Base-by-base conservation (phyloP, 2,329 filamentous ascomycete species). In the Pseudocercospora musae region DNA sequence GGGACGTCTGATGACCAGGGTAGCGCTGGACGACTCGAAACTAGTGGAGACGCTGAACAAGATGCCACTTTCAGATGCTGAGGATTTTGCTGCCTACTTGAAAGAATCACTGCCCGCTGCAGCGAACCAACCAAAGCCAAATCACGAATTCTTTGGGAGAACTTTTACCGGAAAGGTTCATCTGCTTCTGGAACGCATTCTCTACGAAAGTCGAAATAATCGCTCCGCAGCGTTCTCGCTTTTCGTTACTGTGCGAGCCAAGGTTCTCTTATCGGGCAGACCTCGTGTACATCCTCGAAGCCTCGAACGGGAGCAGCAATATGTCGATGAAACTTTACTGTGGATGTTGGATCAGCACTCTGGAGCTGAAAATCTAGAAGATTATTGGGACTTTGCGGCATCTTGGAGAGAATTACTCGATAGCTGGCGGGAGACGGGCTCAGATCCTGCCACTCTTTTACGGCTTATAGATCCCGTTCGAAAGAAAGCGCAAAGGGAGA, bases 21-120 rank as follows among this genome's bases (percentile, higher is more conserved):
- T 31, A 59, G 58, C 58, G 6, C 18, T 46, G 8, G 58, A 60
- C 15, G 58, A 55, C 21, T 15, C 50, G 10, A 33, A 55, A n/a
- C 40, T 60, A 13, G 23, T 37, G 8, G 49, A 50, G 11, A 55
- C 49, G 4, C 21, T 60, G 11, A 55, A 55, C 18, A 25, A 21
- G 21, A 60, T 60, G 58, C 37, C 31, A 10, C 13, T 50, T 46
- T 8, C 21, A 18, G 37, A 60, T 49, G 21, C 31, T 18, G n/a
- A 42, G n/a, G 58, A 60, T 37, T 60, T 60, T 37, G 31, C 20
- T 44, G 15, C 21, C 7, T 60, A 60, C 25, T 31, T 60, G 11
- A 15, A 37, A 25, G 20, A 54, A 23, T 21, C 23, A 15, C 50
- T 60, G 21, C 58, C 58, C 6, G 18, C 13, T 18, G 58, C 49